These are phyloP conservation scores for Fusarium chlamydosporum DNA, from an alignment of 2,329 filamentous ascomycete species.

Conservation along the genomic window DNA sequence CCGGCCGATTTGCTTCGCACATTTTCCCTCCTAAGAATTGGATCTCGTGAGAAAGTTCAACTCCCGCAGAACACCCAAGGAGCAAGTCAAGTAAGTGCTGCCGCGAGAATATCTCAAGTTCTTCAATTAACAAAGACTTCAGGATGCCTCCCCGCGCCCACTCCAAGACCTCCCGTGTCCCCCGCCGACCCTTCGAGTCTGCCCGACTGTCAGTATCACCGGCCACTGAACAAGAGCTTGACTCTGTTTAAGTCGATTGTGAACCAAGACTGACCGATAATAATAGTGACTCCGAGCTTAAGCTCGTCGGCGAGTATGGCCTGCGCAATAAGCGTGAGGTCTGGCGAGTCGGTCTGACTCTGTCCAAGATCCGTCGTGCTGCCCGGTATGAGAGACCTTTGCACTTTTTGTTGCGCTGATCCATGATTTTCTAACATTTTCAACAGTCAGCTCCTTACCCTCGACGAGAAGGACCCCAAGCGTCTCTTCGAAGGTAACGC, in stretches of 20 bases:
- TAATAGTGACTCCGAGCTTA: slow-evolving; percentile 96
- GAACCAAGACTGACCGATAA: slow-evolving; percentile 76
- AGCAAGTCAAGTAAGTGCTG: slow-evolving; percentile 59
- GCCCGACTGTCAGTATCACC: slow-evolving; percentile 97
- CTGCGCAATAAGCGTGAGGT: slow-evolving; percentile 99
- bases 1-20: slow-evolving; percentile 56
- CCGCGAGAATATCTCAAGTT: slow-evolving; percentile 26
- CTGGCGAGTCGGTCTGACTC: slow-evolving; percentile 98
- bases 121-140: slow-evolving; percentile 50
- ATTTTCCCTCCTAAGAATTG: slow-evolving; percentile 42
- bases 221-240: slow-evolving; percentile 99
- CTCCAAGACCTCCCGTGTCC: slow-evolving; percentile 99
- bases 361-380: slow-evolving; percentile 99
- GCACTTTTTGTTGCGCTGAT: slow-evolving; percentile 5
- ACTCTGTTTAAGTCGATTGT: slow-evolving; percentile 95
- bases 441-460: slow-evolving; percentile 97
- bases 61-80: slow-evolving; percentile 56
- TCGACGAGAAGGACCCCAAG: slow-evolving; percentile 99
- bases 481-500: slow-evolving; percentile 99
- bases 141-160: slow-evolving; percentile 74
- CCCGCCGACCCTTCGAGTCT: slow-evolving; percentile 98
- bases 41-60: slow-evolving; percentile 52
- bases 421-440: slow-evolving; percentile 44
- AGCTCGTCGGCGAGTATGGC: slow-evolving; percentile 99
- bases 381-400: slow-evolving; percentile 78